These are phyloP conservation scores for Sclerotinia sclerotiorum DNA, from an alignment of 2,329 filamentous ascomycete genomes.

Conservation along the genomic window DNA sequence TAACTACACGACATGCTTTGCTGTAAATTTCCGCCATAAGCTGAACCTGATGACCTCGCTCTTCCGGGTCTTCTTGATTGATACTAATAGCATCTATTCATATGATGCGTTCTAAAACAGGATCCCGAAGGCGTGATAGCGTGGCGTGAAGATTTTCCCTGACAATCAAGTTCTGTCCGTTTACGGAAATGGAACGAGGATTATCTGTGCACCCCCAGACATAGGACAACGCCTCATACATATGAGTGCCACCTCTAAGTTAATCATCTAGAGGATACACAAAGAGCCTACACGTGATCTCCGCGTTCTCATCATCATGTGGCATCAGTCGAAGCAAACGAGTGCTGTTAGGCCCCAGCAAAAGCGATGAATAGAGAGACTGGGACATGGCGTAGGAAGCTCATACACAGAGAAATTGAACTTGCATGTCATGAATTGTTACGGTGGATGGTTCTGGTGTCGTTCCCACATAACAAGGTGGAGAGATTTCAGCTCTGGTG, in stretches of 20 bases:
- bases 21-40: constrained; percentile 24
- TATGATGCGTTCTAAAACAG: neutral
- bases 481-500: too few relatives aligned
- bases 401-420: too few relatives aligned
- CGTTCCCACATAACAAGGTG: too few relatives aligned
- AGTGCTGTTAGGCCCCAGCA: neutral
- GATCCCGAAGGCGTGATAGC: neutral
- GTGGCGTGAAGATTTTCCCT: neutral
- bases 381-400: neutral
- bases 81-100: neutral
- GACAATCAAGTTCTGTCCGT: neutral
- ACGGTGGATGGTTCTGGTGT: too few relatives aligned
- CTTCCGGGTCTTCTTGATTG: neutral
- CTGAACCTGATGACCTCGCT: constrained; percentile 22
- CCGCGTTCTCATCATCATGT: constrained; percentile 9
- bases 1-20: constrained; percentile 20
- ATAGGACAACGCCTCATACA: constrained; percentile 16
- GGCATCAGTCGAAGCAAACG: constrained; percentile 23
- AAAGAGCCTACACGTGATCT: constrained; percentile 8
- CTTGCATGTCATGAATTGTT: too few relatives aligned
- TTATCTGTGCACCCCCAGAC: neutral
- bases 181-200: neutral
- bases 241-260: constrained; percentile 19
- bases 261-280: constrained; percentile 27
- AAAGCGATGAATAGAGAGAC: neutral